Percentiles rank a stretch among this genome's conserved stretches.
phyloP scores from a whole-genome alignment of 345 rosid species.

The Trapa bicornis region DNA sequence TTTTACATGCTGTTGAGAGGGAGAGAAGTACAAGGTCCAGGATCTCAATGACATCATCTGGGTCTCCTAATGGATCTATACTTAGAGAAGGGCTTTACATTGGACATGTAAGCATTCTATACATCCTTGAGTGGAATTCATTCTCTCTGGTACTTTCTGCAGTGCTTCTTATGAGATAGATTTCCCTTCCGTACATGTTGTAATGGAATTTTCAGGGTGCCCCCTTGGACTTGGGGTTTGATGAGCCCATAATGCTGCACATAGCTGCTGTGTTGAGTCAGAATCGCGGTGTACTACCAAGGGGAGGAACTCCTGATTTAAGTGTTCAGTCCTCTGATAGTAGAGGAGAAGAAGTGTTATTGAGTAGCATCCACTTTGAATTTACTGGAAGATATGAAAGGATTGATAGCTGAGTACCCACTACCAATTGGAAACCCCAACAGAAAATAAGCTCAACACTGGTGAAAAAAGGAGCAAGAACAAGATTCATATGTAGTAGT shows the following conservation, averaged over 20 bases:
- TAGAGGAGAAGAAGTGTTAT: neutral
- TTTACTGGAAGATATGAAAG: neutral
- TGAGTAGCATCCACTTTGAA: neutral
- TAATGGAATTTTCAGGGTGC: conserved; percentile 26
- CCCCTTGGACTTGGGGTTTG: conserved; percentile 38
- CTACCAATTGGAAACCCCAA: no score
- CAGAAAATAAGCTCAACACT: no score
- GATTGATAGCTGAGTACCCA: neutral
- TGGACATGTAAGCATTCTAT: conserved; percentile 35
- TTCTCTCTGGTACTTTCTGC: neutral
- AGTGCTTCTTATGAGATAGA: neutral
- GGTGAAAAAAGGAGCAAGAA: no score
- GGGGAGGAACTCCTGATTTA: conserved; percentile 27
- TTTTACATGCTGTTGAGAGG: conserved; percentile 50
- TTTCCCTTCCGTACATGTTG: neutral
- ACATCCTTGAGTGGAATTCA: neutral
- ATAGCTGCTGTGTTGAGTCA: conserved; percentile 44
- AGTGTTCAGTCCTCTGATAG: conserved; percentile 18
- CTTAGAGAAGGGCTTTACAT: conserved; percentile 25
- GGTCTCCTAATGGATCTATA: conserved; percentile 10
- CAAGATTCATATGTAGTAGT: no score
- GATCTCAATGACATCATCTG: conserved; percentile 19
- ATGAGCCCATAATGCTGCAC: conserved; percentile 55
- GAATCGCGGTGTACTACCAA: conserved; percentile 34
- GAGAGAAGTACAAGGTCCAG: conserved; percentile 46